phyloP scores from a whole-genome alignment of 805 yeast genomes.

The Metschnikowia cubensis region DNA sequence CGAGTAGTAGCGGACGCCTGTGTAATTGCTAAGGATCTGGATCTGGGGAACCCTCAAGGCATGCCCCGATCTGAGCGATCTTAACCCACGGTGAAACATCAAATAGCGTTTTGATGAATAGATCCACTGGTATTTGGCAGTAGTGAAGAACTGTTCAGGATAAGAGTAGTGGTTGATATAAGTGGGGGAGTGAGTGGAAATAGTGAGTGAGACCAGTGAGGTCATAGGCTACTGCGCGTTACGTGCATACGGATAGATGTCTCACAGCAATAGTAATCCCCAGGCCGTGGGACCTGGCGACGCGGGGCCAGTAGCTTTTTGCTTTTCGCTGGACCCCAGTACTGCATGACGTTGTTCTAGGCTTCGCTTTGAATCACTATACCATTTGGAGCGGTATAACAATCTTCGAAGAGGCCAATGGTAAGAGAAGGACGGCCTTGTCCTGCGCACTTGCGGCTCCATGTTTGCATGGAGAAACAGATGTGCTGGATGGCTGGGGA shows the following conservation, averaged over 20 bases:
- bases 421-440: not conserved
- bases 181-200: too few species aligned
- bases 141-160: too few species aligned
- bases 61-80: not conserved
- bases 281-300: conserved; percentile 8
- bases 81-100: not conserved
- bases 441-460: not conserved
- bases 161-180: too few species aligned
- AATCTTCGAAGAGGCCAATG: conserved; percentile 33
- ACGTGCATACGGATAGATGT: conserved; percentile 17
- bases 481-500: not conserved
- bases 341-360: conserved; percentile 19
- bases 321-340: not conserved
- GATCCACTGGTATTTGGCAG: too few species aligned
- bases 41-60: not conserved
- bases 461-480: not conserved
- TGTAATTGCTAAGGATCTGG: not conserved
- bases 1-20: not conserved
- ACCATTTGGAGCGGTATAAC: conserved; percentile 27
- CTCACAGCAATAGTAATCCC: conserved; percentile 28
- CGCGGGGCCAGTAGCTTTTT: not conserved
- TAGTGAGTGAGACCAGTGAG: not conserved
- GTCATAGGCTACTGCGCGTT: conserved; percentile 1
- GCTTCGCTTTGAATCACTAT: conserved; percentile 34
- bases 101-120: too few species aligned